A percentile compares a stretch with the other conserved stretches of the same genome.
Evolutionary conservation across 2,329 filamentous ascomycete genomes (phyloP).

Genomic region (Pseudofabraea citricarpa): DNA sequence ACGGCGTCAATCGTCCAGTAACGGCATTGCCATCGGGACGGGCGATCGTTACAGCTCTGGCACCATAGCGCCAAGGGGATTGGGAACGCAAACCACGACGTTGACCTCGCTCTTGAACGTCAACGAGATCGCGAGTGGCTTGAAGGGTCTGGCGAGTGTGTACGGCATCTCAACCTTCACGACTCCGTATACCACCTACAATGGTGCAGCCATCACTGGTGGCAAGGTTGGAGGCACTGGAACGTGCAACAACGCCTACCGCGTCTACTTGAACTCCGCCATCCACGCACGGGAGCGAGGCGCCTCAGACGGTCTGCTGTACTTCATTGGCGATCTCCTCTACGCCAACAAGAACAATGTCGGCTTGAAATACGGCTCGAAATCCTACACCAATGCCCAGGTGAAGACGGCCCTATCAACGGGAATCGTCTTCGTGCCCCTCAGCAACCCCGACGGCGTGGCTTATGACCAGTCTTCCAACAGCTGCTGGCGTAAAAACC

Average conservation of each 20-base stretch:
- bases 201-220: slow-evolving; percentile 33
- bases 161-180: slow-evolving; percentile 35
- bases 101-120: slow-evolving; percentile 37
- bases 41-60: slow-evolving; percentile 38
- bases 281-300: slow-evolving; percentile 56
- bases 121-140: slow-evolving; percentile 34
- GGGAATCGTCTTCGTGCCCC: slow-evolving; percentile 48
- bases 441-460: slow-evolving; percentile 51
- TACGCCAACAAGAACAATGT: slow-evolving; percentile 43
- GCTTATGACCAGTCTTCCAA: slow-evolving; percentile 44
- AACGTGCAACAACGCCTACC: slow-evolving; percentile 36
- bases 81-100: slow-evolving; percentile 33
- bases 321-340: slow-evolving; percentile 53
- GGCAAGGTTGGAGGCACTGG: slow-evolving; percentile 39
- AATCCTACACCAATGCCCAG: slow-evolving; percentile 45
- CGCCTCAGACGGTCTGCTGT: slow-evolving; percentile 49
- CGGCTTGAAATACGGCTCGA: slow-evolving; percentile 47
- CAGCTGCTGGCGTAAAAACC: slow-evolving; percentile 52
- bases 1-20: slow-evolving; percentile 12
- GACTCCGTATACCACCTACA: slow-evolving; percentile 37
- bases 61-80: slow-evolving; percentile 34
- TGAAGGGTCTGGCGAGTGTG: slow-evolving; percentile 34
- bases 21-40: slow-evolving; percentile 32
- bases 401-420: slow-evolving; percentile 45
- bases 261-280: slow-evolving; percentile 47